Conservation (phyloP, 1,284 basidiomycete species). For the Kwoniella shivajii region DNA sequence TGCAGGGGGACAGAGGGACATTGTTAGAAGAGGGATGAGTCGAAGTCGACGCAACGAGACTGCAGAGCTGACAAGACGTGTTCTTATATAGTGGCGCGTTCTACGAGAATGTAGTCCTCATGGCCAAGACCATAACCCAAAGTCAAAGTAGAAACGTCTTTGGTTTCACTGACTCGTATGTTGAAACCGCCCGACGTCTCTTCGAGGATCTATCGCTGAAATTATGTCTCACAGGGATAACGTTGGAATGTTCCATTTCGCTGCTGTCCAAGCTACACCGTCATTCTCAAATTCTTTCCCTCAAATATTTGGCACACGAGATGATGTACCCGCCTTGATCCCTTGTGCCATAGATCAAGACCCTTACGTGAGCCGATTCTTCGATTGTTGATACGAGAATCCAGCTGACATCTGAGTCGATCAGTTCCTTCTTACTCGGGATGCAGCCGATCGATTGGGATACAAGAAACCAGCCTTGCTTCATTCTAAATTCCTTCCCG, state of each 20-base stretch:
- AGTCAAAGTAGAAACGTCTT: constrained; percentile 95
- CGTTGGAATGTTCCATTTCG: constrained; percentile 97
- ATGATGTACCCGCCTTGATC: constrained; percentile 89
- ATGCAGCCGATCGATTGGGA: constrained; percentile 89
- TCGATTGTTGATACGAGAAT: background rate
- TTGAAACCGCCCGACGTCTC: constrained; percentile 17
- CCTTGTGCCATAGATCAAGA: constrained; percentile 98
- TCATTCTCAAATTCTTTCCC: constrained; percentile 99
- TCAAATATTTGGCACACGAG: constrained; percentile 86
- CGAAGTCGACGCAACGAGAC: too few relatives aligned
- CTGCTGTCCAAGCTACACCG: constrained; percentile 93
- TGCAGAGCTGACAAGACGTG: background rate
- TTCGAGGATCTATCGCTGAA: background rate
- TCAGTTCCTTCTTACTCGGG: constrained; percentile 93
- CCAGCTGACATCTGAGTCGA: background rate
- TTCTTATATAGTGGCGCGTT: constrained; percentile 68
- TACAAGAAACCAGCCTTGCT: constrained; percentile 93
- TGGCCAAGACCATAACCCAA: constrained; percentile 89
- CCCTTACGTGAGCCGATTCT: constrained; percentile 50
- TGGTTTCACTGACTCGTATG: constrained; percentile 91
- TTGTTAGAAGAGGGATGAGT: too few relatives aligned
- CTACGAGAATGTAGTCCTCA: constrained; percentile 91
- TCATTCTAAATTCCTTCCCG: constrained; percentile 97
- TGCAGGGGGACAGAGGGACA: too few relatives aligned
- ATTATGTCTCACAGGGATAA: constrained; percentile 72